Conservation (phyloP, 306 rosid genomes). For the Abrus precatorius region DNA sequence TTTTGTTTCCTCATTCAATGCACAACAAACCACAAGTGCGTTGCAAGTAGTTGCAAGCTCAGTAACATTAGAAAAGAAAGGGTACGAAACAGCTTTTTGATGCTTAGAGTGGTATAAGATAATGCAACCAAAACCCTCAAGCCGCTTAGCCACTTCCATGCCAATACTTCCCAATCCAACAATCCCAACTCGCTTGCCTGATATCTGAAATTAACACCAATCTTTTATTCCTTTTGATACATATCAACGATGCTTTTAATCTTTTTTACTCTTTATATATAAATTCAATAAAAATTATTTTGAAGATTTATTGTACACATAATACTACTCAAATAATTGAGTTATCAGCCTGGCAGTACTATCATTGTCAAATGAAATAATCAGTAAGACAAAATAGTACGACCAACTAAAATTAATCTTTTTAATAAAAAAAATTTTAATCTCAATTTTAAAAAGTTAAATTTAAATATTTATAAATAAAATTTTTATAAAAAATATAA, state of each 20-base stretch:
- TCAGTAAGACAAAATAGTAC: too few relatives aligned
- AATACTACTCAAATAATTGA: too few relatives aligned
- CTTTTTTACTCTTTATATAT: too few relatives aligned
- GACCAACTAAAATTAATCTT: too few relatives aligned
- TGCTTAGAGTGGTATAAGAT: slow-evolving; percentile 56
- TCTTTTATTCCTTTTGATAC: background rate
- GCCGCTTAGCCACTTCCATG: slow-evolving; percentile 61
- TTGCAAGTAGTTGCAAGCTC: slow-evolving; percentile 62
- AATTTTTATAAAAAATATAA: too few relatives aligned
- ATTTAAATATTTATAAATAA: too few relatives aligned
- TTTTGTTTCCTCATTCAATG: slow-evolving; percentile 54
- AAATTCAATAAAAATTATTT: too few relatives aligned
- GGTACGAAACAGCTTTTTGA: slow-evolving; percentile 53
- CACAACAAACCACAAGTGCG: slow-evolving; percentile 57
- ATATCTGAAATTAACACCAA: slow-evolving; percentile 53
- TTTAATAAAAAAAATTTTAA: too few relatives aligned
- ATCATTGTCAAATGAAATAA: too few relatives aligned
- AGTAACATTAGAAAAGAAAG: slow-evolving; percentile 51
- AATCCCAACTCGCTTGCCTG: slow-evolving; percentile 60
- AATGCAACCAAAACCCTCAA: slow-evolving; percentile 60
- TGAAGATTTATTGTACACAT: too few relatives aligned
- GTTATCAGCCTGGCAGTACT: too few relatives aligned
- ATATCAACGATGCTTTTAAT: background rate
- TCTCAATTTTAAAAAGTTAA: too few relatives aligned
- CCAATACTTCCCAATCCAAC: slow-evolving; percentile 73